A percentile compares a stretch with the other conserved stretches of the same genome.
Evolutionary conservation across 257 asterid species (phyloP).

Genomic region (Schizonepeta tenuifolia): DNA sequence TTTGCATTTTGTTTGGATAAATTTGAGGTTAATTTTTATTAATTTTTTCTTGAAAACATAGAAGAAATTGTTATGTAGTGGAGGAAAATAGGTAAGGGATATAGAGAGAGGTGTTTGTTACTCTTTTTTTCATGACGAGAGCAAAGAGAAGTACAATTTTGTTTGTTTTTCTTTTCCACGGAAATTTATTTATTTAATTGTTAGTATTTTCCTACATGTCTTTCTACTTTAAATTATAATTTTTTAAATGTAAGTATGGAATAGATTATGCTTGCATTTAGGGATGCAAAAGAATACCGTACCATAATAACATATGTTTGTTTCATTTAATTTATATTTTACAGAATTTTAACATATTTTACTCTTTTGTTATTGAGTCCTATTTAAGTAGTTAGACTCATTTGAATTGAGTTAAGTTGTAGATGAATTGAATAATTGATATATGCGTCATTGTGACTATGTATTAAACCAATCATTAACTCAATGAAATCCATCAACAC

Average conservation of each 20-base stretch:
- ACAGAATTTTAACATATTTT: no score
- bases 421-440: no score
- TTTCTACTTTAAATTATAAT: no score
- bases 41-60: not conserved
- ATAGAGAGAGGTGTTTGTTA: constrained; percentile 1
- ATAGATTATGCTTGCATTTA: no score
- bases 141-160: not conserved
- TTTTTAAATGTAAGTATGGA: no score
- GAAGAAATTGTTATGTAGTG: not conserved
- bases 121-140: not conserved
- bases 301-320: no score
- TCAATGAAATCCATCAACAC: not conserved
- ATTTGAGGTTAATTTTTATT: not conserved
- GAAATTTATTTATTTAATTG: not conserved
- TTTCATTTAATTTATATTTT: no score
- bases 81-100: not conserved
- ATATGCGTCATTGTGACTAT: not conserved
- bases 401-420: no score
- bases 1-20: not conserved
- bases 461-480: not conserved
- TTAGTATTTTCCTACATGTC: no score
- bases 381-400: no score
- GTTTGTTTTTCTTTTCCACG: not conserved
- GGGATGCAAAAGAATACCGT: no score
- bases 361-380: no score